phyloP scores from a whole-genome alignment of 2,329 filamentous ascomycete genomes.

The Penicillium sumatraense region DNA sequence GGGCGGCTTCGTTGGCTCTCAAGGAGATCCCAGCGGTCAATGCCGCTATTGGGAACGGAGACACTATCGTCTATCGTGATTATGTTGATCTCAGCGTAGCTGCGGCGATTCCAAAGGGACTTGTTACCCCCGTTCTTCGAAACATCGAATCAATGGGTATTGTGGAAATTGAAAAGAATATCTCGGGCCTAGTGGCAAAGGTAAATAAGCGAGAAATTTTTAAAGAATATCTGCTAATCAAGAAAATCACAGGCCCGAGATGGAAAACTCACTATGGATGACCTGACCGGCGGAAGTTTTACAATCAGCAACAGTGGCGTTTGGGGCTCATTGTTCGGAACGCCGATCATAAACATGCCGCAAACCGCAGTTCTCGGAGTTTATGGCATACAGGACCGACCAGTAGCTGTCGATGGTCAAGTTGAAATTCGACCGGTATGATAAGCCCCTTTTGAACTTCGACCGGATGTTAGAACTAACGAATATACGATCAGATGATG shows the following conservation, averaged over 20 bases:
- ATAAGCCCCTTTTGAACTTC: not conserved
- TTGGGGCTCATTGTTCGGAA: slow-evolving; percentile 92
- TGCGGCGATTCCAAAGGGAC: slow-evolving; percentile 93
- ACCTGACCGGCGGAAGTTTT: slow-evolving; percentile 95
- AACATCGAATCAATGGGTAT: slow-evolving; percentile 85
- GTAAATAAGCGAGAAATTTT: slow-evolving; percentile 1
- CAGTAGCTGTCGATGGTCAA: slow-evolving; percentile 84
- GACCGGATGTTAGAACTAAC: not conserved
- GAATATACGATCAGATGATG: slow-evolving; percentile 70
- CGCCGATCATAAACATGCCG: slow-evolving; percentile 93
- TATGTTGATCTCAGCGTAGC: slow-evolving; percentile 95
- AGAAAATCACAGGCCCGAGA: slow-evolving; percentile 73
- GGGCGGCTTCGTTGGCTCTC: slow-evolving; percentile 52
- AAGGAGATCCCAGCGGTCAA: slow-evolving; percentile 87
- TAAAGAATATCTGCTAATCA: not conserved
- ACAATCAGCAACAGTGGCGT: slow-evolving; percentile 94
- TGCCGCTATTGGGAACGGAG: slow-evolving; percentile 90
- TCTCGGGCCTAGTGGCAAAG: slow-evolving; percentile 78
- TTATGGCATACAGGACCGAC: slow-evolving; percentile 90
- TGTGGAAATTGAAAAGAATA: slow-evolving; percentile 80
- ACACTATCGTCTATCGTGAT: slow-evolving; percentile 94
- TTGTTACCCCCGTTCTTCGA: slow-evolving; percentile 90
- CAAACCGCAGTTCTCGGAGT: slow-evolving; percentile 86
- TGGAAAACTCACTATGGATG: slow-evolving; percentile 91
- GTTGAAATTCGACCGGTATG: slow-evolving; percentile 77